These are phyloP conservation scores for Pythium aphanidermatum DNA, from an alignment of 352 stramenopile species.

Conservation along the genomic window DNA sequence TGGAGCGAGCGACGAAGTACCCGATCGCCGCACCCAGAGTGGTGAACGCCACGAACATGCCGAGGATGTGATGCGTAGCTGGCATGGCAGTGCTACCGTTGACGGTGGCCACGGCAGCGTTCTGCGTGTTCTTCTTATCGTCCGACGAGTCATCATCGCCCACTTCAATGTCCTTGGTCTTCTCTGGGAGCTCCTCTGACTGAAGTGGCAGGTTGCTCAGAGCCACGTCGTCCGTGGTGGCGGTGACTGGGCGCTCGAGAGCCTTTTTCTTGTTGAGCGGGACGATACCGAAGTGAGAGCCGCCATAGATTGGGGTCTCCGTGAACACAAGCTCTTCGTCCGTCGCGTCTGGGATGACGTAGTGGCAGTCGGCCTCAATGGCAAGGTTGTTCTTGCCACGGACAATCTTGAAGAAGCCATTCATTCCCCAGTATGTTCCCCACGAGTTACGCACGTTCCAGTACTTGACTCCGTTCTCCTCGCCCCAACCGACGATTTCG, in stretches of 20 bases:
- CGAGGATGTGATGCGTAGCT: constrained; percentile 19
- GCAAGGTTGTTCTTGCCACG: constrained; percentile 79
- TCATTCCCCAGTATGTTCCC: constrained; percentile 90
- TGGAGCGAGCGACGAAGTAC: constrained; percentile 20
- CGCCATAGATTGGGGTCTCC: constrained; percentile 52
- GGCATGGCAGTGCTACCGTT: background rate
- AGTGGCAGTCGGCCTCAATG: constrained; percentile 85
- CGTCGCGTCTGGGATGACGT: constrained; percentile 51
- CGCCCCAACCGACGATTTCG: constrained; percentile 91
- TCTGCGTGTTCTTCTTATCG: constrained; percentile 7
- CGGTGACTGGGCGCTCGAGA: constrained; percentile 74
- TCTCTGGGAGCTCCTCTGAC: constrained; percentile 37
- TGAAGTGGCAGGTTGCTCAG: constrained; percentile 40
- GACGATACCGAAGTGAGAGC: constrained; percentile 50
- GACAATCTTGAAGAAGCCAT: constrained; percentile 90
- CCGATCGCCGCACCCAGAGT: constrained; percentile 26
- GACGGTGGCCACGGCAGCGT: constrained; percentile 2
- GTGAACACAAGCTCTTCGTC: constrained; percentile 55
- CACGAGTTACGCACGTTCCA: constrained; percentile 93
- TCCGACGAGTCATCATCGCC: constrained; percentile 1
- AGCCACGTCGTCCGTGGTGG: constrained; percentile 55
- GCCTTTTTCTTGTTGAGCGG: constrained; percentile 62
- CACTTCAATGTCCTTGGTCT: constrained; percentile 8
- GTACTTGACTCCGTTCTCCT: constrained; percentile 77
- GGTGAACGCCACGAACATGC: constrained; percentile 29